Evolutionary conservation across 176 grass and related monocot genomes (phyloP).

Genomic region (Musa beccarii): DNA sequence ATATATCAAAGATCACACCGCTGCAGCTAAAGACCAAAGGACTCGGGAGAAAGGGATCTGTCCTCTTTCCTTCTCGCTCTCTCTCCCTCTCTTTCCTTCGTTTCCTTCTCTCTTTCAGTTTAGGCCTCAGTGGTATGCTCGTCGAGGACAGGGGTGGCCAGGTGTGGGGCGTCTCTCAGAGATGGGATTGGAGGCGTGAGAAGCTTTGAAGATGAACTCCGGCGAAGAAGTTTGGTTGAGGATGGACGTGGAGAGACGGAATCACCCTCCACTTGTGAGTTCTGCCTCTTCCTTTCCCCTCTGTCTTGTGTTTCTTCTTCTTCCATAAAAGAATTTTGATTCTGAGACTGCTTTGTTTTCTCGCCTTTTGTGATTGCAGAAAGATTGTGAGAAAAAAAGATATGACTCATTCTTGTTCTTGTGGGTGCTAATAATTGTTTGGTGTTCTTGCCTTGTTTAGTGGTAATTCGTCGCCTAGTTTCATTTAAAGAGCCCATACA

Average conservation of each 20-base stretch:
- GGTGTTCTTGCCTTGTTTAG: not conserved
- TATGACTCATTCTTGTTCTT: not conserved
- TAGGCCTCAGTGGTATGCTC: too few species aligned
- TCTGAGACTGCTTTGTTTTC: not conserved
- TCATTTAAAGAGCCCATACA: too few species aligned
- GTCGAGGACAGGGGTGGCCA: too few species aligned
- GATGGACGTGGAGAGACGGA: constrained; percentile 43
- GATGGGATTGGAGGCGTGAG: not conserved
- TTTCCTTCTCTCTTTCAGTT: not conserved
- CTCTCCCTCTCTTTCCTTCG: not conserved
- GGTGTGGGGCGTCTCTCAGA: not conserved
- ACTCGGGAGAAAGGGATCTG: too few species aligned
- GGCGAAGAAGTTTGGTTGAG: not conserved
- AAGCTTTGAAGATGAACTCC: not conserved
- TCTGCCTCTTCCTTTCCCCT: constrained; percentile 7
- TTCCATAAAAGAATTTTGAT: too few species aligned
- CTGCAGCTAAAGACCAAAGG: too few species aligned
- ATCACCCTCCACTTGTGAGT: constrained; percentile 52
- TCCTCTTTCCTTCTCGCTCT: not conserved
- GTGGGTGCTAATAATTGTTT: not conserved
- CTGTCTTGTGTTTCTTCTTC: not conserved
- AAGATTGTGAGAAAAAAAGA: not conserved
- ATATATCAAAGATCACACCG: too few species aligned
- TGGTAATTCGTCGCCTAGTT: not conserved
- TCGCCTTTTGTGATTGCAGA: not conserved